Conservation (phyloP, 352 stramenopile genomes). For the Discostella stelligera region DNA sequence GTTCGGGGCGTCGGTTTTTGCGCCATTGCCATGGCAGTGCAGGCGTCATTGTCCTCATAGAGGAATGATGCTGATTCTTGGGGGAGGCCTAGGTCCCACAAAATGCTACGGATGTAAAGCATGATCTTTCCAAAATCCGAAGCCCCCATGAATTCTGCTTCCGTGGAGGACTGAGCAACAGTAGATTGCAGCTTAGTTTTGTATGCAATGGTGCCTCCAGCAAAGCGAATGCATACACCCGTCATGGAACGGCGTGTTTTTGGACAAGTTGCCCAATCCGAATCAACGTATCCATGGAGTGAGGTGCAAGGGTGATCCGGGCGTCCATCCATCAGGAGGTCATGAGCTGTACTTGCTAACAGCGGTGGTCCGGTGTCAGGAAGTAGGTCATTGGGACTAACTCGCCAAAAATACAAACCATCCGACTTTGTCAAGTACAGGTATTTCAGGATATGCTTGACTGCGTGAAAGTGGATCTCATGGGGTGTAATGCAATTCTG, state of each 20-base stretch:
- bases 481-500: background rate
- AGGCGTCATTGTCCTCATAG: constrained; percentile 2
- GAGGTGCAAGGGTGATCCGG: background rate
- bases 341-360: constrained; percentile 1
- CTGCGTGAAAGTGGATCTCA: constrained; percentile 3
- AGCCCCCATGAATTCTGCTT: constrained; percentile 12
- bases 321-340: constrained; percentile 6
- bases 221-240: background rate
- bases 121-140: constrained; percentile 12
- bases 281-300: background rate
- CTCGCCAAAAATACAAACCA: constrained; percentile 20
- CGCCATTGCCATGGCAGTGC: constrained; percentile 2
- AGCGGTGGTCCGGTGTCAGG: background rate
- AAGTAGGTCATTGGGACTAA: background rate
- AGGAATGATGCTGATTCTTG: constrained; percentile 2
- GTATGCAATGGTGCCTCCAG: too few relatives aligned
- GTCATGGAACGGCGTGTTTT: background rate
- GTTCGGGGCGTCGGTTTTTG: constrained; percentile 15
- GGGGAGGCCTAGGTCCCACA: constrained; percentile 6
- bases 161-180: constrained; percentile 9
- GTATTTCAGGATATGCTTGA: constrained; percentile 4
- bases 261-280: constrained; percentile 28
- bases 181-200: background rate
- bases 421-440: constrained; percentile 6
- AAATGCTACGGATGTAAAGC: constrained; percentile 11